These are phyloP conservation scores for Mycena vulgaris DNA, from an alignment of 768 basidiomycete genomes.

Conservation along the genomic window DNA sequence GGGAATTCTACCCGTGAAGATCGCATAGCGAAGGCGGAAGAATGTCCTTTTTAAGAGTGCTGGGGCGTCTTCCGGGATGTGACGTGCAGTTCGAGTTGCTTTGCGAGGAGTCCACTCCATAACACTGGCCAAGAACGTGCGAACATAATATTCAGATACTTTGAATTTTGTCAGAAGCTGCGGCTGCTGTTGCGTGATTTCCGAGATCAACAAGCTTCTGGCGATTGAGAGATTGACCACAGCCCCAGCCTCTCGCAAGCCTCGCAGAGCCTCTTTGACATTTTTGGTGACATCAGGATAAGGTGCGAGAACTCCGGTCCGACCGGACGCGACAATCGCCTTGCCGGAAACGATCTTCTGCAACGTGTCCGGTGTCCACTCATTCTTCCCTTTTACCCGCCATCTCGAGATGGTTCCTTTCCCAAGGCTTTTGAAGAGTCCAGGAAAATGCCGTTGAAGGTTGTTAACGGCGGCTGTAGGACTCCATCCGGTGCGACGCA, in stretches of 20 bases:
- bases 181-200: slow-evolving; percentile 12
- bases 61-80: slow-evolving; percentile 32
- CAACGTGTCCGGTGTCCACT: slow-evolving; percentile 9
- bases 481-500: slow-evolving; percentile 7
- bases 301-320: slow-evolving; percentile 14
- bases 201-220: slow-evolving; percentile 13
- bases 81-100: slow-evolving; percentile 11
- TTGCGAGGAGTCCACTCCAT: slow-evolving; percentile 31
- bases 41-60: slow-evolving; percentile 1
- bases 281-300: slow-evolving; percentile 22
- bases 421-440: not conserved
- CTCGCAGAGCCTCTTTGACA: slow-evolving; percentile 25
- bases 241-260: slow-evolving; percentile 12
- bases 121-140: slow-evolving; percentile 13
- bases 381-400: slow-evolving; percentile 9
- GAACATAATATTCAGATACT: slow-evolving; percentile 17
- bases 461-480: not conserved
- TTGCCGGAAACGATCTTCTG: not conserved
- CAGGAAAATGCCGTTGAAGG: not conserved
- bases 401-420: slow-evolving; percentile 19
- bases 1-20: slow-evolving; percentile 3
- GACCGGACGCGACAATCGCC: slow-evolving; percentile 9
- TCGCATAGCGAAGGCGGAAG: slow-evolving; percentile 9
- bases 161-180: slow-evolving; percentile 23
- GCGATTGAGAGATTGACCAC: slow-evolving; percentile 27